Conservation (phyloP, 352 stramenopile genomes). For the Globisporangium spinosum region DNA sequence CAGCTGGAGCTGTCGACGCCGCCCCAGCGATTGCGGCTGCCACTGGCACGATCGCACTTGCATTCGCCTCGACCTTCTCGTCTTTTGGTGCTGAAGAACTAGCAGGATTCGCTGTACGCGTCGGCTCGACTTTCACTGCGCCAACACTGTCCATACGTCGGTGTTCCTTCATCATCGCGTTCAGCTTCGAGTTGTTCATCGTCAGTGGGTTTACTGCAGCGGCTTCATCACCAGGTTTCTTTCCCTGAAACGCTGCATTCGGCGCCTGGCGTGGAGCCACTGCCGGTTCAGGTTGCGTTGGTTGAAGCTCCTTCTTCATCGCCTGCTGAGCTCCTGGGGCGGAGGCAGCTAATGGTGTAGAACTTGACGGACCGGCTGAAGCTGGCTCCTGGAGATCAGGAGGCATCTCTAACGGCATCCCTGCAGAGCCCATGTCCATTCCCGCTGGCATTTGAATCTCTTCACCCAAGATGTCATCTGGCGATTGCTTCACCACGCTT, state of each 20-base stretch:
- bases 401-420: slow-evolving; percentile 55
- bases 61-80: slow-evolving; percentile 14
- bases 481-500: slow-evolving; percentile 31
- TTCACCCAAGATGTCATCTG: slow-evolving; percentile 49
- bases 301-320: slow-evolving; percentile 30
- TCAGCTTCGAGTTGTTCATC: slow-evolving; percentile 86
- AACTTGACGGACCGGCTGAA: slow-evolving; percentile 15
- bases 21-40: slow-evolving; percentile 17
- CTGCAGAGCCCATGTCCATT: slow-evolving; percentile 20
- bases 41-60: slow-evolving; percentile 14
- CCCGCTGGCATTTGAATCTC: slow-evolving; percentile 35
- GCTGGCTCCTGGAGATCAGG: slow-evolving; percentile 50
- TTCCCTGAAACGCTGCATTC: neutral
- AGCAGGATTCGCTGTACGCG: neutral
- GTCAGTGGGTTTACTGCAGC: slow-evolving; percentile 56
- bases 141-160: slow-evolving; percentile 58
- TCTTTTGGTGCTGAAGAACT: neutral
- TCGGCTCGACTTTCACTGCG: slow-evolving; percentile 22
- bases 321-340: neutral
- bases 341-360: neutral
- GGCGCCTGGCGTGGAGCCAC: neutral
- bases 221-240: slow-evolving; percentile 18
- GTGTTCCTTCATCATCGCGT: slow-evolving; percentile 85
- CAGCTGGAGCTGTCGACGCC: slow-evolving; percentile 31
- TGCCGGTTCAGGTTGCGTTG: neutral